Conservation (phyloP, 768 basidiomycete genomes). For the Rhodotorula sphaerocarpa region DNA sequence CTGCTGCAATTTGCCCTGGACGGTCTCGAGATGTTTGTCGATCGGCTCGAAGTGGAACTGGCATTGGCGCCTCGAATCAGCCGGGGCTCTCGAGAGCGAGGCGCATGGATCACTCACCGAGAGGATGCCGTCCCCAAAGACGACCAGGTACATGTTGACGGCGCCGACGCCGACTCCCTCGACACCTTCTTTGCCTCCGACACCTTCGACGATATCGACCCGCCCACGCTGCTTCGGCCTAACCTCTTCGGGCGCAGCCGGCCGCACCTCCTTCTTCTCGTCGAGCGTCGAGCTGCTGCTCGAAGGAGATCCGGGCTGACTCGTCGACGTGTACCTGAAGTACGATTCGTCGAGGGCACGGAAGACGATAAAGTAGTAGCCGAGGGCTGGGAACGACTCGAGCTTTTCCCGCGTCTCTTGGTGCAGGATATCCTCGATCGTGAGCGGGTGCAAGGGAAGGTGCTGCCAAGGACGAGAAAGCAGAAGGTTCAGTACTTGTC, state of each 20-base stretch:
- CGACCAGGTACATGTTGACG: conserved; percentile 77
- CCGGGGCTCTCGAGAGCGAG: no score
- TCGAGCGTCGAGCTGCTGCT: not conserved
- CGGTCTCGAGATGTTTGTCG: conserved; percentile 71
- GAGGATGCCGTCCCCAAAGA: conserved; percentile 75
- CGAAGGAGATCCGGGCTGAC: not conserved
- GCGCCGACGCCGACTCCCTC: conserved; percentile 56
- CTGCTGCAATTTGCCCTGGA: conserved; percentile 61
- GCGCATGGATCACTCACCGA: conserved; percentile 42
- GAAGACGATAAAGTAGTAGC: conserved; percentile 86
- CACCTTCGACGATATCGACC: conserved; percentile 48
- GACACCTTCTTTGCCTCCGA: conserved; percentile 48
- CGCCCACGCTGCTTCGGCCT: conserved; percentile 40
- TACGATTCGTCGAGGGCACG: conserved; percentile 62
- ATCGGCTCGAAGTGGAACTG: conserved; percentile 89
- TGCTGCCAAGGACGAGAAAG: conserved; percentile 49
- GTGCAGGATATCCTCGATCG: conserved; percentile 84
- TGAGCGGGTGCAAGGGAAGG: conserved; percentile 80
- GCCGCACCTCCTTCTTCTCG: not conserved
- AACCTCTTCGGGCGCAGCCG: conserved; percentile 20
- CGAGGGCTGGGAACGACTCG: conserved; percentile 71
- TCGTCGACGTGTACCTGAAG: conserved; percentile 43
- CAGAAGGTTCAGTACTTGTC: conserved; percentile 1
- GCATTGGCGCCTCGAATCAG: not conserved
- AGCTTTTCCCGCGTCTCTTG: conserved; percentile 87